Evolutionary conservation across 2,329 filamentous ascomycete genomes (phyloP), one percentile per base, ranked within the genome.

Genomic region (Zymoseptoria ardabiliae): DNA sequence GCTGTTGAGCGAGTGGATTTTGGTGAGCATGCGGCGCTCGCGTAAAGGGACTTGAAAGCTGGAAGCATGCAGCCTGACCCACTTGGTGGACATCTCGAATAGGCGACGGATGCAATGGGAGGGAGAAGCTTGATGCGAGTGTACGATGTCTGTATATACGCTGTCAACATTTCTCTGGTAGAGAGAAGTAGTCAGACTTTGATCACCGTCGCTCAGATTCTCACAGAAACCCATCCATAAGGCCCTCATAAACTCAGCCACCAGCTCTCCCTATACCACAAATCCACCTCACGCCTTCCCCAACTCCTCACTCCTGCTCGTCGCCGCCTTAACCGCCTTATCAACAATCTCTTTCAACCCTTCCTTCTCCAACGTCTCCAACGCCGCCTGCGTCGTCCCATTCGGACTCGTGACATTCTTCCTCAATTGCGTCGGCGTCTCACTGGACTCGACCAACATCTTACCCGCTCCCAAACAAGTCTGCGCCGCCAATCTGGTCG

Each of bases 331-430:
- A 50, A 68, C 66, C 50, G 66, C 68, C 50, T 66, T 63, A 50
- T 67, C 66, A 9, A 69, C 68, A 21, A 67, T 66, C 9, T 54
- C 58, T 10, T 65, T 63, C 21, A 69, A 66, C 0, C 62, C 63
- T 2, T 64, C 65, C 17, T 66, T 63, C 54, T 68, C 66, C 55
- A 68, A 69, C 54, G 63, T 68, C 58, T 69, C 63, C 51, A 69
- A 55, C 2, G 65, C 68, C 10, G 68, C 66, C 19, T 69, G 65
- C 17, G 68, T 68, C 2, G 68, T 68, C 4, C 68, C 68, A 35
- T 69, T 69, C 5, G 66, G 66, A 48, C 66, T 69, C n/a, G 66
- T 69, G 35, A 68, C 66, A 45, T 69, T 69, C 56, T 68, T 66
- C 25, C 68, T 59, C 5, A 69, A 58, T 58, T 69, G 67, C 20